Evolutionary conservation across 352 stramenopile species (phyloP).

Genomic region (Globisporangium paddicum): DNA sequence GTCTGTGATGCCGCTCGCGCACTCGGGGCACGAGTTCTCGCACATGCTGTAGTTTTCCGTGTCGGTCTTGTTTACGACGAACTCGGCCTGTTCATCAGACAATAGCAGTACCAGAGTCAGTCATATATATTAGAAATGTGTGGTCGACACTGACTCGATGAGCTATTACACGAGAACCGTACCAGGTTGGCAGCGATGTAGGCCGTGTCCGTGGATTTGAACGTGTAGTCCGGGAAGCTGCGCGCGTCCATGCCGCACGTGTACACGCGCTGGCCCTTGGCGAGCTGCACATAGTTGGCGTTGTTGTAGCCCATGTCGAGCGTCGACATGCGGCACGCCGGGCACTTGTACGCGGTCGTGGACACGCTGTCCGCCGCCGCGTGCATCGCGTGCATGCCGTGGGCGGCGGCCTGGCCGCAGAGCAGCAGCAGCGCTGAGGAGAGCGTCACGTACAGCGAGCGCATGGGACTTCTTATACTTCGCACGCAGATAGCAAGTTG

Average conservation of each 20-base stretch:
- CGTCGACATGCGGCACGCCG: constrained; percentile 69
- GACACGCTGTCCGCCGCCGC: constrained; percentile 16
- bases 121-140: too few species aligned
- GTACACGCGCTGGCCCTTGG: constrained; percentile 65
- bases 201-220: constrained; percentile 59
- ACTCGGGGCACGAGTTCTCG: constrained; percentile 35
- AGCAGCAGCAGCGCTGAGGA: constrained; percentile 4
- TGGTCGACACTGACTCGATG: too few species aligned
- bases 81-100: constrained; percentile 25
- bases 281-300: constrained; percentile 55
- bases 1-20: constrained; percentile 42
- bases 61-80: constrained; percentile 42
- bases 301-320: constrained; percentile 48
- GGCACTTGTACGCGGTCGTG: constrained; percentile 59
- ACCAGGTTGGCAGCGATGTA: constrained; percentile 79
- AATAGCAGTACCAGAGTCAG: neutral
- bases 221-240: constrained; percentile 36
- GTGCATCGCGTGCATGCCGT: constrained; percentile 18
- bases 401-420: constrained; percentile 15
- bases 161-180: neutral
- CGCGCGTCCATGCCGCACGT: constrained; percentile 70
- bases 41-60: constrained; percentile 32
- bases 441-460: constrained; percentile 11
- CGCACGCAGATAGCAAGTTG: neutral
- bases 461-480: constrained; percentile 5